Evolutionary conservation across 2,329 filamentous ascomycete genomes (phyloP), one percentile per base, ranked within the genome.

Genomic region (Xylaria sp.): DNA sequence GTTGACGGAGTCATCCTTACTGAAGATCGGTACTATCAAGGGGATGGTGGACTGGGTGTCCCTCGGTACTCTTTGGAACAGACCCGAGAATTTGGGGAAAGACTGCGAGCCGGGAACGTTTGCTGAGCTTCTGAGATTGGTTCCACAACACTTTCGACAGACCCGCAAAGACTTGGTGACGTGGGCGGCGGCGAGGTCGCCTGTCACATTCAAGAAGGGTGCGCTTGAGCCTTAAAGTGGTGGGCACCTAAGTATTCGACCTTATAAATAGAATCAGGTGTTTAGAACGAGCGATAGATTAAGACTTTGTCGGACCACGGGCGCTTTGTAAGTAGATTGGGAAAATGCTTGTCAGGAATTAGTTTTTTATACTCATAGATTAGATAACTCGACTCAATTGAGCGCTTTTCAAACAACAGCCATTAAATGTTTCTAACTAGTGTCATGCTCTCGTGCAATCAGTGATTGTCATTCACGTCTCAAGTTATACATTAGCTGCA

Each of bases 101-200:
- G 71, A 74, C 31, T 20, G 9, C 50, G 64, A 56, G 46, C 72
- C 72, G 0, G 72, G 72, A 3, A 72, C 69, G 0, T 74, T 74
- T 63, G 71, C 20, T n/a, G 72, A 73, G 28, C 63, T 73, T 9
- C 28, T 73, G 23, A 65, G 72, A 13, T 34, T 51, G 20, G 56
- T 72, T 12, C 65, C 72, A 9, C 46, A 65, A 12, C 65, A 73
- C 25, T 73, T 54, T 41, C 59, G 48, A n/a, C 72, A 73, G 60
- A 70, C n/a, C 9, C 55, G 70, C n/a, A 46, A 63, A 25, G 62
- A 28, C 5, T 28, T 70, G 10, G 2, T 4, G 31, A 57, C 58
- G 6, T 0, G 23, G 7, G 3, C 31, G 28, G 15, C 20, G 2
- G 37, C 18, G 20, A 52, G 23, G 25, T 1, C 52, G 8, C 18